Conservation (phyloP, 805 yeast species). For the Candida easanensis region DNA sequence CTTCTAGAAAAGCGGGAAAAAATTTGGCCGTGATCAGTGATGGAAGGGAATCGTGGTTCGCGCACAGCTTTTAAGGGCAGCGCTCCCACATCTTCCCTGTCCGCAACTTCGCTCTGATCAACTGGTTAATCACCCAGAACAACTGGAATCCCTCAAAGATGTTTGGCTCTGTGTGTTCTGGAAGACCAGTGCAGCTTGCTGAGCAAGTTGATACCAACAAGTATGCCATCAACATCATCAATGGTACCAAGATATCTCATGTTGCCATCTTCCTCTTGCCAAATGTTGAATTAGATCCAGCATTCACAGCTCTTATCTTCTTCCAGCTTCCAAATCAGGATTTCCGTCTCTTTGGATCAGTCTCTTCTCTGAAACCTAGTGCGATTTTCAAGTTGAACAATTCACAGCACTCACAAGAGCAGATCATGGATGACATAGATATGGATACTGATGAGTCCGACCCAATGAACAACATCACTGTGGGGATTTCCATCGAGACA, state of each 20-base stretch:
- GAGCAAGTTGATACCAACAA: conserved; percentile 68
- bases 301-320: conserved; percentile 79
- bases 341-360: conserved; percentile 64
- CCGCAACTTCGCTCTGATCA: background rate
- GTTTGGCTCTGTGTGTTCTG: conserved; percentile 79
- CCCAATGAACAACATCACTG: conserved; percentile 35
- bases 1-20: conserved; percentile 6
- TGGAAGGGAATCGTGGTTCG: background rate
- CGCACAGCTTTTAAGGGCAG: conserved; percentile 7
- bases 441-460: conserved; percentile 39
- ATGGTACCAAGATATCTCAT: conserved; percentile 69
- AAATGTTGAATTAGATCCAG: conserved; percentile 66
- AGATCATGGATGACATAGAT: conserved; percentile 56
- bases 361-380: conserved; percentile 70
- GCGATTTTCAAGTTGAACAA: conserved; percentile 87
- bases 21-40: background rate
- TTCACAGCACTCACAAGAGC: conserved; percentile 19
- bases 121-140: background rate
- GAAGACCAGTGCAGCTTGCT: conserved; percentile 58
- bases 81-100: background rate
- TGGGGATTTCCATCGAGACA: conserved; percentile 93
- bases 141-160: conserved; percentile 30
- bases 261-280: conserved; percentile 85
- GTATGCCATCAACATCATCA: conserved; percentile 59
- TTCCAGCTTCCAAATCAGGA: conserved; percentile 64